phyloP scores from a whole-genome alignment of 148 eudicot genomes.

The Rhododendron henanense region DNA sequence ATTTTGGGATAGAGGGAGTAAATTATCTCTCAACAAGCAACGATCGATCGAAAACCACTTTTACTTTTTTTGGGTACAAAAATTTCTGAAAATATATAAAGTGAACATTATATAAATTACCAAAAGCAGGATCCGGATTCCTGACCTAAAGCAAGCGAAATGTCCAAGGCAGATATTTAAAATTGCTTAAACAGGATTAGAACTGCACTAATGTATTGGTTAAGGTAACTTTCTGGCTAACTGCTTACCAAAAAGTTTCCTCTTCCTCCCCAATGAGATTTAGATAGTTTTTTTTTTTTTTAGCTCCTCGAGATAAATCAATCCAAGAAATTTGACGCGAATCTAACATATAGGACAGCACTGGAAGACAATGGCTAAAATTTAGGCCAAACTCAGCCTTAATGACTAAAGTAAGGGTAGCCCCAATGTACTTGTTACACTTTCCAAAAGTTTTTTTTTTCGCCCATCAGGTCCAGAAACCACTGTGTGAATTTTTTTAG shows the following conservation, averaged over 20 bases:
- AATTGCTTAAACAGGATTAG: neutral
- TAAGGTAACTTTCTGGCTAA: neutral
- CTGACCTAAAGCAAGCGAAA: neutral
- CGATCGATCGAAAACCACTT: no score
- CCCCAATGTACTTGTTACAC: neutral
- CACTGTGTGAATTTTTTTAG: neutral
- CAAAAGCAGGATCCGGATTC: neutral
- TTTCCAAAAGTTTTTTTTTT: neutral
- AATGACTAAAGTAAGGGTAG: neutral
- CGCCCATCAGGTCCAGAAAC: neutral
- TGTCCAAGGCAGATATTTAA: neutral
- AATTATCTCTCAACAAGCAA: neutral
- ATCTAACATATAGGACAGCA: neutral
- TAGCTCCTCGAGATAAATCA: neutral
- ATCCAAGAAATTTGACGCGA: neutral
- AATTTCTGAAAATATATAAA: neutral
- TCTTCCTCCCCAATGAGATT: neutral
- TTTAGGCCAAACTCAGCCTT: neutral
- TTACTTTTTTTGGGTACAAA: neutral
- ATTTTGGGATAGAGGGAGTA: no score
- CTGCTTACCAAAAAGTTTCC: neutral
- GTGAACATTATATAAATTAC: neutral
- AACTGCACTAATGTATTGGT: neutral
- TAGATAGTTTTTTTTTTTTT: neutral
- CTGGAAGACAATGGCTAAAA: neutral